Percentiles rank a stretch among this genome's conserved stretches.
Conservation (phyloP, 1,284 basidiomycete species). For the Apiotrichum akiyoshidainum region DNA sequence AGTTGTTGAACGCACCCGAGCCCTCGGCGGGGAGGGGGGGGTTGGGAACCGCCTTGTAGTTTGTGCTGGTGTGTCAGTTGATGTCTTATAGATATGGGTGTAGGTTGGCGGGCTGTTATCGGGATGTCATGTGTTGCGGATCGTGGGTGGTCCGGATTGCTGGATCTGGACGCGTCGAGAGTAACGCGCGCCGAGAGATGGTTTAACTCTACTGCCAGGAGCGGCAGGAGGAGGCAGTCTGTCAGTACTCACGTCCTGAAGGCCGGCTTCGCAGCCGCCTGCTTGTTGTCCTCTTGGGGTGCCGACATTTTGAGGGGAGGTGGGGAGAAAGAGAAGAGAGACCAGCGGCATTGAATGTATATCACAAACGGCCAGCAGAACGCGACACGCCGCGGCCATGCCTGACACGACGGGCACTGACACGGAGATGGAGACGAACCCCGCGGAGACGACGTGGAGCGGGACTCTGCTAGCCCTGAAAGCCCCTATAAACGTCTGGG, state of each 20-base stretch:
- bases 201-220: background rate
- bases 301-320: constrained; percentile 4
- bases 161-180: too few species aligned
- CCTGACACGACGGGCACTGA: too few species aligned
- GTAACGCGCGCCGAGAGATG: too few species aligned
- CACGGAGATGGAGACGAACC: too few species aligned
- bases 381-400: background rate
- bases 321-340: background rate
- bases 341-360: too few species aligned
- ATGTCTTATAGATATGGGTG: too few species aligned
- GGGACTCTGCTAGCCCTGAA: too few species aligned
- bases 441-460: background rate
- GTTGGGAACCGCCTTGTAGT: constrained; percentile 56
- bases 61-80: constrained; percentile 24
- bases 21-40: constrained; percentile 85
- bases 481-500: too few species aligned
- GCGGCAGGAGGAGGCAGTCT: background rate
- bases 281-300: background rate
- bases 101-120: too few species aligned
- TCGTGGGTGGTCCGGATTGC: too few species aligned
- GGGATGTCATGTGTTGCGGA: too few species aligned
- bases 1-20: constrained; percentile 75
- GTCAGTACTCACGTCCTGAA: constrained; percentile 6
- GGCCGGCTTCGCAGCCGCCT: background rate
- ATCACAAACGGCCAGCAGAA: too few species aligned